phyloP scores from a whole-genome alignment of 2,329 filamentous ascomycete genomes.

The Calonectria pteridis region DNA sequence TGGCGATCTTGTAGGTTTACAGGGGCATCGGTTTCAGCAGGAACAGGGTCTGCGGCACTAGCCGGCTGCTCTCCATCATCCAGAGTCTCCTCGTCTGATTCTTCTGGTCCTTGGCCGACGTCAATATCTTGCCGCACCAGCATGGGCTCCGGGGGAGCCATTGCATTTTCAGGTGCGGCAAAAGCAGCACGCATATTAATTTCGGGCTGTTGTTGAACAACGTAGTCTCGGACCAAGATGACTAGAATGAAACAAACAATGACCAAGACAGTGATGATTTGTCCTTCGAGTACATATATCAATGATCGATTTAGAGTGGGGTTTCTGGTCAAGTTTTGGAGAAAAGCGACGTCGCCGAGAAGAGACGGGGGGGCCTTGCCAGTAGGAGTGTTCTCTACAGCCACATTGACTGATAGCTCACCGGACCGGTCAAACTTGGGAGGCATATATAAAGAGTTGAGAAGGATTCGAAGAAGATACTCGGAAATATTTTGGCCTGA shows the following conservation, averaged over 20 bases:
- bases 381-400: conserved; percentile 23
- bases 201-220: conserved; percentile 96
- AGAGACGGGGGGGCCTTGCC: conserved; percentile 49
- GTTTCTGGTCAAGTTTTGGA: conserved; percentile 75
- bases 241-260: conserved; percentile 97
- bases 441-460: conserved; percentile 47
- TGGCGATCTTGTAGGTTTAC: conserved; percentile 28
- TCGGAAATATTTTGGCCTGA: conserved; percentile 49
- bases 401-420: conserved; percentile 25
- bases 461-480: conserved; percentile 47
- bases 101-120: conserved; percentile 38
- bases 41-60: conserved; percentile 26
- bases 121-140: conserved; percentile 40
- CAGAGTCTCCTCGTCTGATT: conserved; percentile 49
- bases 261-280: conserved; percentile 91
- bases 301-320: conserved; percentile 81
- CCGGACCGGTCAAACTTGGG: conserved; percentile 38
- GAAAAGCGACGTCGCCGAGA: conserved; percentile 68
- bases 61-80: conserved; percentile 42
- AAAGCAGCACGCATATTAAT: conserved; percentile 83
- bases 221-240: conserved; percentile 96
- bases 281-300: conserved; percentile 89
- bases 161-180: conserved; percentile 57
- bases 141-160: conserved; percentile 41
- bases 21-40: conserved; percentile 24